A percentile compares a stretch with the other conserved stretches of the same genome.
phyloP scores from a whole-genome alignment of 257 asterid species.

The Penstemon barbatus region DNA sequence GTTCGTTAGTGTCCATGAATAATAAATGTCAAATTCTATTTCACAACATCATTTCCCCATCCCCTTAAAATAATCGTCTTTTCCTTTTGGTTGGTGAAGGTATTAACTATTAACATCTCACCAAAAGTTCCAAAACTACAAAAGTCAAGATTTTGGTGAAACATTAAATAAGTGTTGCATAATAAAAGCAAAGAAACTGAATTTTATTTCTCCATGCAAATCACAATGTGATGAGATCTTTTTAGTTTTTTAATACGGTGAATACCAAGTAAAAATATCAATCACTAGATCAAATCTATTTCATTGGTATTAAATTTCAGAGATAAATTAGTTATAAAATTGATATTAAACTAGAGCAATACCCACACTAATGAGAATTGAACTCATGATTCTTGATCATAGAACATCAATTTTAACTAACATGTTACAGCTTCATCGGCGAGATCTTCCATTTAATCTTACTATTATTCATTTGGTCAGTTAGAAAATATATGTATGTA shows the following conservation, averaged over 20 bases:
- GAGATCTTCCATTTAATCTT: too few relatives aligned
- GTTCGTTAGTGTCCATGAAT: not conserved
- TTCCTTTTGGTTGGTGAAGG: constrained; percentile 20
- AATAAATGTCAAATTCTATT: not conserved
- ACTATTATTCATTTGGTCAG: too few relatives aligned
- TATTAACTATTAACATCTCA: constrained; percentile 18
- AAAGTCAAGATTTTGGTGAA: constrained; percentile 8
- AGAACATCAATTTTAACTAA: too few relatives aligned
- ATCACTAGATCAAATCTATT: not conserved
- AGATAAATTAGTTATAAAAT: too few relatives aligned
- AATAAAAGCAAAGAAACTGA: not conserved
- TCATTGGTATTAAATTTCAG: too few relatives aligned
- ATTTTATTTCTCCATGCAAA: constrained; percentile 1
- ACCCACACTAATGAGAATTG: too few relatives aligned
- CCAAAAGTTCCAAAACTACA: not conserved
- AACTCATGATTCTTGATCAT: too few relatives aligned
- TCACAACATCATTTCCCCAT: not conserved
- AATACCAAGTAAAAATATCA: not conserved
- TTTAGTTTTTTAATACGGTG: not conserved
- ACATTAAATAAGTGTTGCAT: not conserved
- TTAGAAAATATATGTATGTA: too few relatives aligned
- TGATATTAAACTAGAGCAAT: too few relatives aligned
- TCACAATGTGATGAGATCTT: not conserved
- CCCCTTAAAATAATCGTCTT: too few relatives aligned
- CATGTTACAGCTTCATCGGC: too few relatives aligned